A percentile compares a stretch with the other conserved stretches of the same genome.
Evolutionary conservation across 495 filamentous ascomycete species (phyloP).

Genomic region (Hyaloscypha finlandica): DNA sequence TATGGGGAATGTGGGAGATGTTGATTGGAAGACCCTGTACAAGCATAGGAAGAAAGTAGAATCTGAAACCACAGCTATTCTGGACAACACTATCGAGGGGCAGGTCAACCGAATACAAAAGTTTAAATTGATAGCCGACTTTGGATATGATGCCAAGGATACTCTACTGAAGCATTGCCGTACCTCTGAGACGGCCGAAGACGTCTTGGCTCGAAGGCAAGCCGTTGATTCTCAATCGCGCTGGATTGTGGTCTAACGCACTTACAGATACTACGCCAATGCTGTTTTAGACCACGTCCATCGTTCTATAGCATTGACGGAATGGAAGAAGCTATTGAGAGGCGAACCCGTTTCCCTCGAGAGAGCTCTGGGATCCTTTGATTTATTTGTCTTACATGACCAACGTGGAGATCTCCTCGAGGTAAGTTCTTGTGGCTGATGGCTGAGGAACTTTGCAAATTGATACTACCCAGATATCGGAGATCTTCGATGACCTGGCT

Average conservation of each 20-base stretch:
- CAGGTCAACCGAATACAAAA: constrained; percentile 70
- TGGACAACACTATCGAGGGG: constrained; percentile 70
- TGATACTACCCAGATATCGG: constrained; percentile 50
- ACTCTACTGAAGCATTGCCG: constrained; percentile 67
- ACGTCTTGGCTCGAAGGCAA: constrained; percentile 82
- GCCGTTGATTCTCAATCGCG: background rate
- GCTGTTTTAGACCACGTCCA: constrained; percentile 78
- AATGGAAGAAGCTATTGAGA: constrained; percentile 64
- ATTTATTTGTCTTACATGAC: constrained; percentile 80
- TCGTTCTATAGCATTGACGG: constrained; percentile 71
- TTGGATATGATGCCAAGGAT: constrained; percentile 90
- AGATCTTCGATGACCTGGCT: constrained; percentile 64
- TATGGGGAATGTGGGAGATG: constrained; percentile 46
- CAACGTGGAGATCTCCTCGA: constrained; percentile 71
- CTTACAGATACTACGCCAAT: constrained; percentile 69
- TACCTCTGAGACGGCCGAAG: constrained; percentile 60
- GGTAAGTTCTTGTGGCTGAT: constrained; percentile 43
- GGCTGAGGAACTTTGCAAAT: background rate
- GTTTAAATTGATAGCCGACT: constrained; percentile 64
- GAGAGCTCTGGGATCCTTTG: constrained; percentile 75
- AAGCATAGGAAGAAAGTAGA: constrained; percentile 57
- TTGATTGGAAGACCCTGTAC: constrained; percentile 80
- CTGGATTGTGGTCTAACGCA: constrained; percentile 9
- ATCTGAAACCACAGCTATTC: constrained; percentile 49
- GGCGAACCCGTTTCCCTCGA: constrained; percentile 64